Conservation (phyloP, 805 yeast genomes). For the Allodekkera sacchari region DNA sequence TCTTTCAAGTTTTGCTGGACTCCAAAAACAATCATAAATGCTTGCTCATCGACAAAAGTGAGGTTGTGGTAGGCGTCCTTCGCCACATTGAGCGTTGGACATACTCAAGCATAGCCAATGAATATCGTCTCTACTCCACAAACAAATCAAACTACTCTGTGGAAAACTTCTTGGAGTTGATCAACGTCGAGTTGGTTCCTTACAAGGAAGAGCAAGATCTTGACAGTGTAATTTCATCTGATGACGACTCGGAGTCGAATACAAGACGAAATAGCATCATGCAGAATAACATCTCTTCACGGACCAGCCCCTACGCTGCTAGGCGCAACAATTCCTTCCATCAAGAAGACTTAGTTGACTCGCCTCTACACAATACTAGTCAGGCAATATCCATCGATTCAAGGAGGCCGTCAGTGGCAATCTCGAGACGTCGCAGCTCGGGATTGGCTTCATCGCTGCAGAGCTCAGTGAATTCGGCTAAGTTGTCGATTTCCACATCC, state of each 20-base stretch:
- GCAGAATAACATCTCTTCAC: slow-evolving; percentile 1
- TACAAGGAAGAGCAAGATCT: slow-evolving; percentile 19
- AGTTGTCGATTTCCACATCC: slow-evolving; percentile 47
- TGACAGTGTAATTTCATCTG: slow-evolving; percentile 2
- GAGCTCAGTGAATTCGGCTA: slow-evolving; percentile 22
- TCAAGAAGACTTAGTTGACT: background rate
- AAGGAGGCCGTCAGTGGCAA: slow-evolving; percentile 3
- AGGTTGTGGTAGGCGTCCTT: slow-evolving; percentile 71
- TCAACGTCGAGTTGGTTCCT: slow-evolving; percentile 46
- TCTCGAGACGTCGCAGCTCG: background rate
- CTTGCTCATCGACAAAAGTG: slow-evolving; percentile 70
- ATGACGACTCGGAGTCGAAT: slow-evolving; percentile 4
- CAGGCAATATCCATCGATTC: slow-evolving; percentile 3
- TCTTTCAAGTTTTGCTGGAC: slow-evolving; percentile 61
- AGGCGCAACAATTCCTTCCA: background rate
- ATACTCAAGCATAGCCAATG: slow-evolving; percentile 74
- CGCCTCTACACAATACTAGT: background rate
- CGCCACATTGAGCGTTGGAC: slow-evolving; percentile 86
- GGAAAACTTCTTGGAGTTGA: slow-evolving; percentile 73
- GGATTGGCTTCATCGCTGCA: slow-evolving; percentile 1
- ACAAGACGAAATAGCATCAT: slow-evolving; percentile 1
- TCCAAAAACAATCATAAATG: slow-evolving; percentile 52
- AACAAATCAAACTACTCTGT: slow-evolving; percentile 68
- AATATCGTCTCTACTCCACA: slow-evolving; percentile 68
- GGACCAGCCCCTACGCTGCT: background rate